Percentiles rank a stretch among this genome's conserved stretches.
phyloP scores from a whole-genome alignment of 768 basidiomycete species.

The Mycena venus region DNA sequence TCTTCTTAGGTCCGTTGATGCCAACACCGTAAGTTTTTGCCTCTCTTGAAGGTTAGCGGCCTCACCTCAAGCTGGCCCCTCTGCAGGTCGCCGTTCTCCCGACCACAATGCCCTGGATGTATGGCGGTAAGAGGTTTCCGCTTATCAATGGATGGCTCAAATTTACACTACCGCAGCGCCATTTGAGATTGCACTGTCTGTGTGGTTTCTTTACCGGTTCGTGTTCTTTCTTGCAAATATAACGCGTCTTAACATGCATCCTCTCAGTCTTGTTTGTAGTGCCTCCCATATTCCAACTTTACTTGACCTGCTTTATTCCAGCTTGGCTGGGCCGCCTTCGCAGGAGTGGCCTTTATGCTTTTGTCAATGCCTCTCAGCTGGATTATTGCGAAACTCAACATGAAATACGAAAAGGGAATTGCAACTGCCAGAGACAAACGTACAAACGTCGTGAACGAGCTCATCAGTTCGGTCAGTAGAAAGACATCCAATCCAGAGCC shows the following conservation, averaged over 20 bases:
- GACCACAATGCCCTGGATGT: not conserved
- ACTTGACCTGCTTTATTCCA: constrained; percentile 17
- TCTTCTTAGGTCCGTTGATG: constrained; percentile 69
- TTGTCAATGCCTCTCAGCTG: constrained; percentile 80
- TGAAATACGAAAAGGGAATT: constrained; percentile 72
- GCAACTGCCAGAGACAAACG: constrained; percentile 78
- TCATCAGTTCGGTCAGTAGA: constrained; percentile 72
- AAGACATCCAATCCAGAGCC: not conserved
- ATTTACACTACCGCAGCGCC: not conserved
- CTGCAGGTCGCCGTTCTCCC: not conserved
- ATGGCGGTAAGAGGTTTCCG: not conserved
- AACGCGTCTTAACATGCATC: not conserved
- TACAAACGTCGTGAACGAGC: constrained; percentile 83
- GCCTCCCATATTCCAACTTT: not conserved
- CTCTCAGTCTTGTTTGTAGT: not conserved
- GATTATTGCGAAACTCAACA: constrained; percentile 68
- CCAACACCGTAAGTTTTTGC: constrained; percentile 59
- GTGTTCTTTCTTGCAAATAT: not conserved
- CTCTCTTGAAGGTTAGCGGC: not conserved
- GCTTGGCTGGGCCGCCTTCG: constrained; percentile 75
- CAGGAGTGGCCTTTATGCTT: constrained; percentile 77
- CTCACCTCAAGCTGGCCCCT: not conserved
- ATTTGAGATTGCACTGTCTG: not conserved
- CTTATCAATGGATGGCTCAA: not conserved
- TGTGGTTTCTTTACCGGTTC: not conserved